Base-by-base conservation (phyloP, 371 early-diverging fungal species). In the Mucor racemosus region DNA sequence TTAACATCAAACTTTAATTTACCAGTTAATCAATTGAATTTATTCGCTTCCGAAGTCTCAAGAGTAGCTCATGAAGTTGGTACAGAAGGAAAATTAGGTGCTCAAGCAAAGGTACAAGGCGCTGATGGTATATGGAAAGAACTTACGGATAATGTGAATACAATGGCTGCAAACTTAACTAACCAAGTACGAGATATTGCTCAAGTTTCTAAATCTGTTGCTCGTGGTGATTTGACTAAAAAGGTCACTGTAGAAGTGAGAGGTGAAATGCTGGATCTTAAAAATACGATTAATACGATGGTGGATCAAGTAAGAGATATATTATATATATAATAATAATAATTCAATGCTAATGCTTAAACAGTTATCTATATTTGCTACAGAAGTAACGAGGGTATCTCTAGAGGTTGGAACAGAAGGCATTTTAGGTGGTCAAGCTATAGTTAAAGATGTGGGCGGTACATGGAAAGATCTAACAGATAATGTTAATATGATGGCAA, bases 111-210 rank as follows among this genome's bases (percentile, higher is more conserved):
- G 21, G 83, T 83, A 0, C 73, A 68, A 31, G 80, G 77, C 21
- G 86, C 86, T 19, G 85, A 79, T 35, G 90, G 90, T 8, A 87
- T 85, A 5, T 88, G 89, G 90, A 87, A 85, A 72, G 82, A 87
- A 69, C 72, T 90, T 1, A 88, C 88, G 0, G 89, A 87, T 57
- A 88, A 87, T 65, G 89, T 88, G 50, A 88, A 88, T 66, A 71
- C 76, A 26, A 84, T 83, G 83, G 83, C 83, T 1, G 67, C 71
- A 4, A 82, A 82, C 48, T 44, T 82, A 15, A 82, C 80, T 0
- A 67, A 68, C 5, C 83, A 82, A 57, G 84, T 89, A 7, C 76
- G 90, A 4, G 82, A 83, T 4, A 84, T 84, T 67, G 84, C 84
- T 11, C 74, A 77, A 46, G 84, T 86, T 42, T 80, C 86, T 7